A percentile compares a stretch with the other conserved stretches of the same genome.
phyloP scores from a whole-genome alignment of 306 rosid genomes.

The Cucumis melo region DNA sequence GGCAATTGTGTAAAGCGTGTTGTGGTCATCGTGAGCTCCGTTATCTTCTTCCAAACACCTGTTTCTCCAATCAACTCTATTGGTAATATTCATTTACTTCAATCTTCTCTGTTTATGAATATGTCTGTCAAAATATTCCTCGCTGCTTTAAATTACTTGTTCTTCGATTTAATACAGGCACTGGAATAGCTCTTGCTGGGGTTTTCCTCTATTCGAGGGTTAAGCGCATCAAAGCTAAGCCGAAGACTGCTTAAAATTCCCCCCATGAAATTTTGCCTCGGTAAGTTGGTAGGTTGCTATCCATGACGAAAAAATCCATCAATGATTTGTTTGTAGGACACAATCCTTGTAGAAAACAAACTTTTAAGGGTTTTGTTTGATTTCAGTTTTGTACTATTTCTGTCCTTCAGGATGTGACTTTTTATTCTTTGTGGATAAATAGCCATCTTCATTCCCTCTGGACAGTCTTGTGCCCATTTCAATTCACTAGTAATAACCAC shows the following conservation, averaged over 20 bases:
- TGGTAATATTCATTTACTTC: slow-evolving; percentile 35
- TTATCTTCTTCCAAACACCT: slow-evolving; percentile 78
- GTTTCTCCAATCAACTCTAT: slow-evolving; percentile 66
- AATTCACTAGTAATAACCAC: neutral
- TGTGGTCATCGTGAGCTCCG: slow-evolving; percentile 89
- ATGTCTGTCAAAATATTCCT: neutral
- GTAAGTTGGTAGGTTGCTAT: neutral
- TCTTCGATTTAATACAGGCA: slow-evolving; percentile 38
- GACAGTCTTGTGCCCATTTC: neutral
- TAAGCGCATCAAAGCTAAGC: slow-evolving; percentile 68
- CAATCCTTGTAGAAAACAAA: slow-evolving; percentile 15
- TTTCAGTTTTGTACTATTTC: neutral
- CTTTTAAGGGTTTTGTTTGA: neutral
- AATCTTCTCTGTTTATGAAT: slow-evolving; percentile 8
- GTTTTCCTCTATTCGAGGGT: slow-evolving; percentile 89
- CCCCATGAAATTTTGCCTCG: slow-evolving; percentile 18
- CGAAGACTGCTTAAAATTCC: slow-evolving; percentile 43
- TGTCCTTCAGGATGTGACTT: slow-evolving; percentile 7
- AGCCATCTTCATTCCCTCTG: neutral
- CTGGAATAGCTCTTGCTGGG: slow-evolving; percentile 81
- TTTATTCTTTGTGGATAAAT: slow-evolving; percentile 8
- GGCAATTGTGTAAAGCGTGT: slow-evolving; percentile 92
- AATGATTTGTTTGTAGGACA: slow-evolving; percentile 23
- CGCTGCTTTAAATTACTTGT: neutral
- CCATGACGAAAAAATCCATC: neutral